phyloP scores from a whole-genome alignment of 1,284 basidiomycete species.

The Trametes hirsuta region DNA sequence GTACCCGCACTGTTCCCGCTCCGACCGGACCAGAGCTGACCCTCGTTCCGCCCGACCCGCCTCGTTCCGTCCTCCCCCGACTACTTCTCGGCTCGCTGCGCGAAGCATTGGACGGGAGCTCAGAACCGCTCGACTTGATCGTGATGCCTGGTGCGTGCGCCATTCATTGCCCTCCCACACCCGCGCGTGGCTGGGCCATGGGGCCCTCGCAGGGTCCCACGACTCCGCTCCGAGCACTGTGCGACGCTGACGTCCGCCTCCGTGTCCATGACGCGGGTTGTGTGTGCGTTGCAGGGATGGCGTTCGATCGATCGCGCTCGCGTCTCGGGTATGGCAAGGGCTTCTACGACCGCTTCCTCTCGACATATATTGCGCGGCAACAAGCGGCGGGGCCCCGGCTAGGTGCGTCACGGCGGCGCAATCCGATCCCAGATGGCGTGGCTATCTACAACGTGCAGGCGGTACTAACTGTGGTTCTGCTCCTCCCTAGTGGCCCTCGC shows the following conservation, averaged over 20 bases:
- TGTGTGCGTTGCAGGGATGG: slow-evolving; percentile 54
- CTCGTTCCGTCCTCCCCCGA: background rate
- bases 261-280: slow-evolving; percentile 5
- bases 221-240: background rate
- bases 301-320: slow-evolving; percentile 72
- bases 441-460: slow-evolving; percentile 30
- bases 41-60: background rate
- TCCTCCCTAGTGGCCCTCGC: slow-evolving; percentile 58
- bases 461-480: slow-evolving; percentile 48
- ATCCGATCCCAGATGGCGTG: background rate
- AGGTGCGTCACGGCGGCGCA: slow-evolving; percentile 5
- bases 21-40: slow-evolving; percentile 7
- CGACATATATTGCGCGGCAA: slow-evolving; percentile 45
- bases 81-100: slow-evolving; percentile 6
- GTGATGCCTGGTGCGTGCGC: slow-evolving; percentile 62
- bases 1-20: slow-evolving; percentile 3
- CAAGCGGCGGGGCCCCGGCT: slow-evolving; percentile 16
- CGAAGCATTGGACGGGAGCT: slow-evolving; percentile 47
- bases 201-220: slow-evolving; percentile 11
- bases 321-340: slow-evolving; percentile 82
- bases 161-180: background rate
- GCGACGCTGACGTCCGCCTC: background rate
- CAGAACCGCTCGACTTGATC: slow-evolving; percentile 62
- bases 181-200: slow-evolving; percentile 5
- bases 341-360: slow-evolving; percentile 77